Base-by-base conservation (phyloP, 2,329 filamentous ascomycete genomes). In the Zymoseptoria brevis region DNA sequence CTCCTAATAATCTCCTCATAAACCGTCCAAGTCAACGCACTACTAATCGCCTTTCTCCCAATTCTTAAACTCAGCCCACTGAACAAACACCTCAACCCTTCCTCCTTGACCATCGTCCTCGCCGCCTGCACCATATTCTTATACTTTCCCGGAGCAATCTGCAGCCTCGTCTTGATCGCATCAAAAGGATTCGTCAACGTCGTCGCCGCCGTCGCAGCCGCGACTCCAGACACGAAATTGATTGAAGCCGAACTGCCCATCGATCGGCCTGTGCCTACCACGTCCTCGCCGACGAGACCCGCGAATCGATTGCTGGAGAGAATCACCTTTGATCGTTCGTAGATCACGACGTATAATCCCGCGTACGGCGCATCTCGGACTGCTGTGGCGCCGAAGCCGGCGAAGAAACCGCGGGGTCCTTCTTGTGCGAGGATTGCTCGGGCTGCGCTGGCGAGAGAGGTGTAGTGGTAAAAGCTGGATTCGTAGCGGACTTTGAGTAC, bases 401-500 rank as follows among this genome's bases (percentile, higher is more conserved):
- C 85, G 69, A 97, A 97, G 75, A 99, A 95, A 0, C 93, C 94
- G 29, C 87, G 83, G 3, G 89, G 58, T 0, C 94, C 92, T 66
- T 93, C 87, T 0, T 79, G 83, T 7, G 80, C 79, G 56, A 87
- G 76, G 26, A 97, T 96, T 66, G 94, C 90, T 35, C 78, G 78
- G 1, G 83, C 85, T 0, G 94, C 94, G 45, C 84, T 80, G 49
- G 82, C 75, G 22, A 97, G 79, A 1, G 90, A 93, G 22, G 82
- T 81, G 76, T 97, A 97, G 2, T 84, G 78, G 77, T 96, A 99
- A 50, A 93, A 78, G 62, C 83, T 91, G 24, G 88, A 93, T 74
- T 99, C 94, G 71, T 96, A 97, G 51, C 94, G 89, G 50, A 97
- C 94, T 72, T 99, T 99, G 69, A 99, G 87, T 51, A 99, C 87